Evolutionary conservation across 345 rosid species (phyloP).

Genomic region (Lepidium sativum): DNA sequence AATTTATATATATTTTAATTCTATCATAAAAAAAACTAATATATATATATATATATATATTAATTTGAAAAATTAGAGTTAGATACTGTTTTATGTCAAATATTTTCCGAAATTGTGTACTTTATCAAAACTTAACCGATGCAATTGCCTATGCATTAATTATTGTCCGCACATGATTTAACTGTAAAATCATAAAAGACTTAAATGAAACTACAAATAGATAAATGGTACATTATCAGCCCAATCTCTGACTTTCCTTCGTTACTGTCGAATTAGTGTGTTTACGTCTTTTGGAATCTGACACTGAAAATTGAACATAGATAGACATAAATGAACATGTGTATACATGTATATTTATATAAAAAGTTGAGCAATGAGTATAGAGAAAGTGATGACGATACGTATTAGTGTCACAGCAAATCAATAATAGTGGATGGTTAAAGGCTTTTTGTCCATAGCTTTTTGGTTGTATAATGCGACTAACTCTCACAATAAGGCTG

Average conservation of each 20-base stretch:
- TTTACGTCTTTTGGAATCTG: conserved; percentile 16
- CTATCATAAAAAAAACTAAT: too few relatives aligned
- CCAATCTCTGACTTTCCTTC: conserved; percentile 11
- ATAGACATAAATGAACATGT: neutral
- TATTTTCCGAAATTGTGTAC: neutral
- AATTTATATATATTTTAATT: too few relatives aligned
- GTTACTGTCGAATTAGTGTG: conserved; percentile 12
- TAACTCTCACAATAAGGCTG: conserved; percentile 29
- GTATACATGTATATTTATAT: neutral
- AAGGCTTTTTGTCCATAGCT: conserved; percentile 25
- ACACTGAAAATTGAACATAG: conserved; percentile 4
- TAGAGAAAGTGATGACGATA: conserved; percentile 16
- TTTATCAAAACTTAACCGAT: neutral
- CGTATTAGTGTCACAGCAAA: conserved; percentile 23
- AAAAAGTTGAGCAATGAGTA: conserved; percentile 3
- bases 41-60: too few relatives aligned
- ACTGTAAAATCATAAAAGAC: neutral
- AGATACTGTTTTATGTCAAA: neutral
- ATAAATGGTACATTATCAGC: conserved; percentile 2
- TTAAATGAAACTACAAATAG: neutral
- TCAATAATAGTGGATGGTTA: conserved; percentile 26
- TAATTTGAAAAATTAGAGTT: too few relatives aligned
- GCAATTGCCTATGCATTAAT: neutral
- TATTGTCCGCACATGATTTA: neutral
- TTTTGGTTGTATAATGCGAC: conserved; percentile 23